Evolutionary conservation across 805 yeast species (phyloP), one percentile per base, ranked within the genome.

Genomic region (Wickerhamomyces chaumierensis): DNA sequence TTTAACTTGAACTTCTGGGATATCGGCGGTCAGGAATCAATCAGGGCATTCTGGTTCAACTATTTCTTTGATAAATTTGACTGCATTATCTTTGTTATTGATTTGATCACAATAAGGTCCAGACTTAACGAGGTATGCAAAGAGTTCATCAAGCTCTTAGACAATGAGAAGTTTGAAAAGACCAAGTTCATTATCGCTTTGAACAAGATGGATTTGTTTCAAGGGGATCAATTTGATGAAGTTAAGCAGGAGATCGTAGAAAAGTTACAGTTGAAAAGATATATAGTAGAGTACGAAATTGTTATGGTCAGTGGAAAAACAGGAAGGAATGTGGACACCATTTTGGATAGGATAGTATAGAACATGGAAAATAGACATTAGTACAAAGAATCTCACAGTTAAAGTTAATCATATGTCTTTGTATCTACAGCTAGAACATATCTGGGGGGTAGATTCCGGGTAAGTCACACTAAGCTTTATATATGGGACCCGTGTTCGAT

Each of bases 21-120:
- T 53, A 77, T 88, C 12, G 97, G 97, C 5, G 97, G 97, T 2
- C 97, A 88, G 57, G 61, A 69, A 34, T 71, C 90, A 2, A 63
- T 88, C 33, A 63, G 97, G 35, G 78, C 88, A 15, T 87, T 87
- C 66, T 88, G 97, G 97, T 77, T 83, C 49, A 90, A 88, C 60
- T 88, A 90, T 57, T 88, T 82, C 52, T 48, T 49, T 32, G 96
- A 87, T 46, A 76, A 74, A 48, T 61, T 71, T 32, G 88, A 88
- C 48, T 73, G 75, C 5, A 63, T 88, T 15, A 58, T 88, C 12
- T 88, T 96, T 96, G 95, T 88, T 17, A 69, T 90, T 5, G 96
- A 90, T 58, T 69, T 75, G 3, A 45, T 60, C 13, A 72, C 80
- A 17, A 53, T 73, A 20, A 75, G 73, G 36, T 11, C 13, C 4